These are phyloP conservation scores for Diaporthe sp. DNA, from an alignment of 2,329 filamentous ascomycete species.

Conservation along the genomic window DNA sequence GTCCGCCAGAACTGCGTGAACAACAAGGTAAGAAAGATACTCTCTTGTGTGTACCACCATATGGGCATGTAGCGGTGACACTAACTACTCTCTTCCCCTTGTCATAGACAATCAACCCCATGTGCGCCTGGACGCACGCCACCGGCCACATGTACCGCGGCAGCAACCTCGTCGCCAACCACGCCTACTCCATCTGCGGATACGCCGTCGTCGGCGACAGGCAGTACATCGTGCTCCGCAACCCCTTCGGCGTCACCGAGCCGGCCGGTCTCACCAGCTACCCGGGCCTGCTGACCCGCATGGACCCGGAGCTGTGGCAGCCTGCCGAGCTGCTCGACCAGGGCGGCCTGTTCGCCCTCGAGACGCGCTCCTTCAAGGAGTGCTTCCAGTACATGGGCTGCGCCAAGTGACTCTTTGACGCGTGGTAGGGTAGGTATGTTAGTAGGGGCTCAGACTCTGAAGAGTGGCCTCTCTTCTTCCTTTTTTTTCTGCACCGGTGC, in stretches of 20 bases:
- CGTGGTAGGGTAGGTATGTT: neutral
- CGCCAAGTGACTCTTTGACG: slow-evolving; percentile 24
- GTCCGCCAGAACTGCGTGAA: slow-evolving; percentile 57
- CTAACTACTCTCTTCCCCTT: too few species aligned
- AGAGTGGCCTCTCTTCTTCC: neutral
- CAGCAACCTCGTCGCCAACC: slow-evolving; percentile 60
- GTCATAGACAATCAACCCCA: slow-evolving; percentile 59
- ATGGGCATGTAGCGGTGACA: too few species aligned
- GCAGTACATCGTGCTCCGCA: slow-evolving; percentile 53
- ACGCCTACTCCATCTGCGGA: slow-evolving; percentile 59
- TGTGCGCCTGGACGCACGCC: slow-evolving; percentile 58
- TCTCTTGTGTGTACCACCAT: too few species aligned
- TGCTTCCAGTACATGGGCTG: slow-evolving; percentile 38
- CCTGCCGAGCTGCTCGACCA: slow-evolving; percentile 42
- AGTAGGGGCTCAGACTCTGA: neutral
- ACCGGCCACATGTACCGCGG: slow-evolving; percentile 55
- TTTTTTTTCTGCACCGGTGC: too few species aligned
- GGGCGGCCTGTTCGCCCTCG: slow-evolving; percentile 44
- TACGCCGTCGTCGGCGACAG: slow-evolving; percentile 49
- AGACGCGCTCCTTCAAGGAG: slow-evolving; percentile 43
- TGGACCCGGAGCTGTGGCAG: slow-evolving; percentile 49
- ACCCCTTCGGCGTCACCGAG: slow-evolving; percentile 61
- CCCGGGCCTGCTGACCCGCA: slow-evolving; percentile 54
- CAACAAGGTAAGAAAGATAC: slow-evolving; percentile 43
- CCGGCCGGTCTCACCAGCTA: slow-evolving; percentile 56